Conservation (phyloP, 306 rosid genomes). For the Prunus mira region DNA sequence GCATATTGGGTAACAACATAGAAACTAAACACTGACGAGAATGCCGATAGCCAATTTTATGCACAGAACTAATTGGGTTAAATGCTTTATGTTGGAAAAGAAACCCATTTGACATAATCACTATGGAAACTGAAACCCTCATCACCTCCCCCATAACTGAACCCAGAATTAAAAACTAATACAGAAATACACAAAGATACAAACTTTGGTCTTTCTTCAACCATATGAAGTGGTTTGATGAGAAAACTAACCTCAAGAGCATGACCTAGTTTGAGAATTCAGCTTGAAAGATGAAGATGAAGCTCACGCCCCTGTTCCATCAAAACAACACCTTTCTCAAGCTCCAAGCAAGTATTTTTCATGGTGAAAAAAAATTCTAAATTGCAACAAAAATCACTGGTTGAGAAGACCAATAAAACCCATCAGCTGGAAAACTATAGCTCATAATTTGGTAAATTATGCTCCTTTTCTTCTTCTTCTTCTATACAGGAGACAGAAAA, state of each 20-base stretch:
- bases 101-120: slow-evolving; percentile 31
- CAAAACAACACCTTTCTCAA: neutral
- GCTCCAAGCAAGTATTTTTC: neutral
- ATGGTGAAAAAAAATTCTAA: neutral
- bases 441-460: neutral
- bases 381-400: neutral
- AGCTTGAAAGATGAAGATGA: neutral
- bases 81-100: slow-evolving; percentile 32
- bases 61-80: slow-evolving; percentile 23
- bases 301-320: neutral
- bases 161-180: neutral
- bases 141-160: slow-evolving; percentile 18
- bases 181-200: neutral
- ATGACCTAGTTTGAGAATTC: neutral
- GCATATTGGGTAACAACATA: slow-evolving; percentile 25
- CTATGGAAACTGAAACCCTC: slow-evolving; percentile 13
- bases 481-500: neutral
- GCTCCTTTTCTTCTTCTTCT: neutral
- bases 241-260: slow-evolving; percentile 3
- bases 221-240: neutral
- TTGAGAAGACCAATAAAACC: neutral
- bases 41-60: slow-evolving; percentile 12
- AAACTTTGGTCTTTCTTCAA: neutral
- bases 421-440: neutral
- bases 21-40: slow-evolving; percentile 28